Evolutionary conservation across 2,329 filamentous ascomycete species (phyloP).

Genomic region (Aspergillus floridensis): DNA sequence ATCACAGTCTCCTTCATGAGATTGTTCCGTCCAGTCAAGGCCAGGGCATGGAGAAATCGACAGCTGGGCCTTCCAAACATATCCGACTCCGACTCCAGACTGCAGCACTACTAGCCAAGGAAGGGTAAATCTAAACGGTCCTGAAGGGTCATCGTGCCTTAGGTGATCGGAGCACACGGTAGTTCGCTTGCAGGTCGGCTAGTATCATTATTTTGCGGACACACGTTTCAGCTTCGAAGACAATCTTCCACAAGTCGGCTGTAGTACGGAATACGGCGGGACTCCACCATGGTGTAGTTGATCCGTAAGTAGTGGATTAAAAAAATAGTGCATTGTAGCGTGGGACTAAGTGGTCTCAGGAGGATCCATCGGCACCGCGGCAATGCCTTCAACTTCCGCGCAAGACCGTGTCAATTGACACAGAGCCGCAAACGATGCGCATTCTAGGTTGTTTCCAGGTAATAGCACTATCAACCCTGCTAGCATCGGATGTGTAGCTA

Average conservation of each 20-base stretch:
- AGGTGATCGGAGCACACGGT: not conserved
- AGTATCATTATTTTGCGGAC: not conserved
- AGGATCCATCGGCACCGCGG: conserved; percentile 1
- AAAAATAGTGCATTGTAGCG: not conserved
- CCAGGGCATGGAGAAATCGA: not conserved
- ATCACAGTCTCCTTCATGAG: not conserved
- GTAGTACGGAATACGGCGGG: not conserved
- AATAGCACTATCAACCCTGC: not conserved
- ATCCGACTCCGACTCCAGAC: not conserved
- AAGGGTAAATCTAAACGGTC: not conserved
- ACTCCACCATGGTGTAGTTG: not conserved
- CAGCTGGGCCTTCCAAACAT: not conserved
- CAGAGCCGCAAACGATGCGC: not conserved
- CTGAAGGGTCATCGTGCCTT: not conserved
- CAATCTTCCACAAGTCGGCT: not conserved
- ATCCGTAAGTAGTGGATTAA: not conserved
- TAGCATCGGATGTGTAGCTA: not conserved
- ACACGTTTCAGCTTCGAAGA: not conserved
- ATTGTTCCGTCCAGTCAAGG: not conserved
- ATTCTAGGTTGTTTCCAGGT: conserved; percentile 2
- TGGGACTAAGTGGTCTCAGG: not conserved
- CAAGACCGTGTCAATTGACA: not conserved
- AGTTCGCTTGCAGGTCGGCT: conserved; percentile 12
- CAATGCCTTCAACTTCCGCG: not conserved
- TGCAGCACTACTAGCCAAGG: not conserved